Evolutionary conservation across 2,329 filamentous ascomycete species (phyloP).

Genomic region (Cercospora zeina): DNA sequence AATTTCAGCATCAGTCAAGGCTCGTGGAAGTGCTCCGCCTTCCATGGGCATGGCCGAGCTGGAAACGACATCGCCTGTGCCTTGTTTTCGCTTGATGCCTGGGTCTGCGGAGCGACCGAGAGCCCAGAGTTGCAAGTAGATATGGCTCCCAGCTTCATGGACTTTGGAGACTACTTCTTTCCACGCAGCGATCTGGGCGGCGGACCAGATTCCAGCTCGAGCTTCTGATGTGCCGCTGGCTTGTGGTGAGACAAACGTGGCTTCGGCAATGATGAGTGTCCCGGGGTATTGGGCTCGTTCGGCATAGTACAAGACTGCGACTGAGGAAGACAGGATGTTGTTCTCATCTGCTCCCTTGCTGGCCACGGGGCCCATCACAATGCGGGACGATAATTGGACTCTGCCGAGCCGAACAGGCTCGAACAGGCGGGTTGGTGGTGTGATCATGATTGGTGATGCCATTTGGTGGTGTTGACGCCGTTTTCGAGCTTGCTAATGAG

Average conservation of each 20-base stretch:
- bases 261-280: constrained; percentile 41
- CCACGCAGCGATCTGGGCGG: constrained; percentile 52
- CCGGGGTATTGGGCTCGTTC: constrained; percentile 38
- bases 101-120: constrained; percentile 51
- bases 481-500: constrained; percentile 10
- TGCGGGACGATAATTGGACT: constrained; percentile 47
- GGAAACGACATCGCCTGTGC: constrained; percentile 38
- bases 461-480: constrained; percentile 14
- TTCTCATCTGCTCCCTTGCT: constrained; percentile 44
- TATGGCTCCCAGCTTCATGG: constrained; percentile 53
- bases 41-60: constrained; percentile 40
- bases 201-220: constrained; percentile 35
- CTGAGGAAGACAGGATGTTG: constrained; percentile 27
- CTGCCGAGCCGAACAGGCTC: constrained; percentile 47
- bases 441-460: constrained; percentile 7
- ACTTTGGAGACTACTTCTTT: constrained; percentile 54
- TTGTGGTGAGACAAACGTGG: constrained; percentile 40
- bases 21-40: constrained; percentile 39
- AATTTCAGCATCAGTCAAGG: constrained; percentile 43
- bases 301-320: constrained; percentile 39
- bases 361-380: constrained; percentile 62
- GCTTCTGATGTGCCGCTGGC: constrained; percentile 35
- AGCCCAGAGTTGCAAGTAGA: constrained; percentile 51
- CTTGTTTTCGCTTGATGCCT: constrained; percentile 31
- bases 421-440: constrained; percentile 37